Percentiles rank a stretch among this genome's conserved stretches.
Evolutionary conservation across 2,329 filamentous ascomycete species (phyloP).

Genomic region (Coleophoma cylindrospora): DNA sequence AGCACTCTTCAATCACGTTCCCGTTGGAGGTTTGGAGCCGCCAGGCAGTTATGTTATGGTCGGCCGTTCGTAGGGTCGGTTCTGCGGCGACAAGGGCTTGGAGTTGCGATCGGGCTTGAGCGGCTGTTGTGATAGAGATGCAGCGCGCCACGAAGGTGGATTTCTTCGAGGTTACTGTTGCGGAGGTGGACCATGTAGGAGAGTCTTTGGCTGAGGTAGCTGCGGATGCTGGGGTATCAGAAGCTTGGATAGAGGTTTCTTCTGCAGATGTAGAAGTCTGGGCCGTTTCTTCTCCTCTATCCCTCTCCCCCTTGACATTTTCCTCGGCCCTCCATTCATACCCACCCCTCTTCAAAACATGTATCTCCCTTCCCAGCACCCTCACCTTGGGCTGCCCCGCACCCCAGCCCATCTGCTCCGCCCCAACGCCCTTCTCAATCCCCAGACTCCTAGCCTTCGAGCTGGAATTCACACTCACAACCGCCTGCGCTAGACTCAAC

Average conservation of each 20-base stretch:
- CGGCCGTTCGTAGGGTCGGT: constrained; percentile 45
- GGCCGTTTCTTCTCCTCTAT: constrained; percentile 5
- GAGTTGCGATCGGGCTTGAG: constrained; percentile 37
- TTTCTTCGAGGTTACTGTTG: constrained; percentile 43
- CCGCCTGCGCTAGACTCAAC: constrained; percentile 76
- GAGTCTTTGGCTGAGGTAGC: not conserved
- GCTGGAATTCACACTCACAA: constrained; percentile 76
- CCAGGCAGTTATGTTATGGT: constrained; percentile 43
- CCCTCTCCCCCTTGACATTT: constrained; percentile 4
- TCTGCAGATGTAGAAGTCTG: constrained; percentile 2
- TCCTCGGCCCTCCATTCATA: constrained; percentile 48
- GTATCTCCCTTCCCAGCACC: constrained; percentile 69
- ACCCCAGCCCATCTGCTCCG: constrained; percentile 68
- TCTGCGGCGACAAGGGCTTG: constrained; percentile 42
- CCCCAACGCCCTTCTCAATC: constrained; percentile 56
- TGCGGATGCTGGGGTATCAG: not conserved
- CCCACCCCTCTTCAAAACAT: constrained; percentile 72
- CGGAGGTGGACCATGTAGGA: constrained; percentile 43
- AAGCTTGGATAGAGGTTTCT: not conserved
- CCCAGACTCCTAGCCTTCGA: constrained; percentile 73
- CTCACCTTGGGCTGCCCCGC: constrained; percentile 65
- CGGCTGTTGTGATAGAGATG: constrained; percentile 31
- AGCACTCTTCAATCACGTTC: constrained; percentile 18
- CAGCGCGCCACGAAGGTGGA: constrained; percentile 56
- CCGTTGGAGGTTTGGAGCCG: constrained; percentile 16